These are phyloP conservation scores for Colletotrichum scovillei DNA, from an alignment of 2,329 filamentous ascomycete genomes.

Conservation along the genomic window DNA sequence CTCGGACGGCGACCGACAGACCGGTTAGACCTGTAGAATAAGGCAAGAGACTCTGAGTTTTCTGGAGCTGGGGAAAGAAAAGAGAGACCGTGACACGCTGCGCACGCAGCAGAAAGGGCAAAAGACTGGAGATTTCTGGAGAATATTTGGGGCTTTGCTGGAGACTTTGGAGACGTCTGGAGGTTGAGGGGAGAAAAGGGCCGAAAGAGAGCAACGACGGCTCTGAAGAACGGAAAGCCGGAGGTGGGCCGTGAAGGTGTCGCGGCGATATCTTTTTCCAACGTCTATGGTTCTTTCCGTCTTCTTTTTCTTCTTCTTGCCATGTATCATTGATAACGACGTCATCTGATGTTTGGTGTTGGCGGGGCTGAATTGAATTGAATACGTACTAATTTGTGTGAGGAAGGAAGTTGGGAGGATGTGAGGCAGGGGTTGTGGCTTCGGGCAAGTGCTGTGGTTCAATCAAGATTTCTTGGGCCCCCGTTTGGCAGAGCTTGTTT, in stretches of 20 bases:
- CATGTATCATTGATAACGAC: background rate
- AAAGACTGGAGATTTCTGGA: constrained; percentile 32
- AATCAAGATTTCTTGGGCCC: constrained; percentile 19
- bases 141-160: constrained; percentile 32
- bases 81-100: too few relatives aligned
- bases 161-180: constrained; percentile 4
- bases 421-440: background rate
- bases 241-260: background rate
- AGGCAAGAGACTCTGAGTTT: constrained; percentile 6
- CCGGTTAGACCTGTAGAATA: constrained; percentile 27
- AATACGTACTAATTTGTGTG: background rate
- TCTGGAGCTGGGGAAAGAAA: background rate
- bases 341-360: background rate
- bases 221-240: background rate
- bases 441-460: background rate
- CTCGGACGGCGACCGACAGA: constrained; percentile 33
- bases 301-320: background rate
- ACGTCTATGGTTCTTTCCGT: background rate
- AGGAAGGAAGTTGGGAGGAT: background rate
- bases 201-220: constrained; percentile 20
- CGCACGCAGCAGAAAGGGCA: background rate
- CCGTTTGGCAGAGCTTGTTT: constrained; percentile 21
- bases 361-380: background rate
- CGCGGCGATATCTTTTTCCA: background rate
- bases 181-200: constrained; percentile 24